phyloP scores from a whole-genome alignment of 31 red algal genomes.

The Bonnemaisonia californica region DNA sequence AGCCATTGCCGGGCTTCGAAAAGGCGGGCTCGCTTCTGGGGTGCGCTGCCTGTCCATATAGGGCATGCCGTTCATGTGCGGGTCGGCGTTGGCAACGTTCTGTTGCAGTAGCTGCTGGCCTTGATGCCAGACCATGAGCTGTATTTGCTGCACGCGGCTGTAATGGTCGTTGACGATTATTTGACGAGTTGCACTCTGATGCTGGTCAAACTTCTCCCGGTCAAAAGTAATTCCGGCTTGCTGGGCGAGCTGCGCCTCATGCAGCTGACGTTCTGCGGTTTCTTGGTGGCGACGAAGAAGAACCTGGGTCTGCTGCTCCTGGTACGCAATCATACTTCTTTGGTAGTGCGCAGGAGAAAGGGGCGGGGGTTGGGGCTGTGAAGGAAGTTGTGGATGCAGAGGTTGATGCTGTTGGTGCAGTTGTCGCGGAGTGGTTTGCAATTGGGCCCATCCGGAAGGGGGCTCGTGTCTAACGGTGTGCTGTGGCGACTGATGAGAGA shows the following conservation, averaged over 20 bases:
- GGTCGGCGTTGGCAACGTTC: background rate
- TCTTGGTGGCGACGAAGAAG: conserved; percentile 42
- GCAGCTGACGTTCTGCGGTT: conserved; percentile 33
- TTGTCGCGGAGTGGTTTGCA: conserved; percentile 6
- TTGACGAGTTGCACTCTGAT: conserved; percentile 60
- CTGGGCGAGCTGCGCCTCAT: conserved; percentile 53
- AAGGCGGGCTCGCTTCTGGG: background rate
- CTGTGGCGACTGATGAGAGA: background rate
- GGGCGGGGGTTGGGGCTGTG: background rate
- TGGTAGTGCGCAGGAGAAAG: conserved; percentile 27
- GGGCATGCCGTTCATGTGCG: conserved; percentile 2
- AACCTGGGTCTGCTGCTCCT: conserved; percentile 52
- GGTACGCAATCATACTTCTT: conserved; percentile 49
- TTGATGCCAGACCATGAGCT: conserved; percentile 36
- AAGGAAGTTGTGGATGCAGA: background rate
- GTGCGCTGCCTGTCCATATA: background rate
- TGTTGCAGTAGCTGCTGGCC: conserved; percentile 40
- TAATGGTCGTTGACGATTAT: conserved; percentile 50
- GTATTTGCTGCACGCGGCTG: conserved; percentile 37
- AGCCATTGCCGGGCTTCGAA: background rate
- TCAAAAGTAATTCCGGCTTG: conserved; percentile 62
- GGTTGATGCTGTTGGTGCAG: conserved; percentile 7
- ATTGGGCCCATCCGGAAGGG: background rate
- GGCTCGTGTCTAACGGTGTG: background rate
- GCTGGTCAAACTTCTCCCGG: conserved; percentile 56